These are phyloP conservation scores for Penstemon barbatus DNA, from an alignment of 257 asterid genomes.

Conservation along the genomic window DNA sequence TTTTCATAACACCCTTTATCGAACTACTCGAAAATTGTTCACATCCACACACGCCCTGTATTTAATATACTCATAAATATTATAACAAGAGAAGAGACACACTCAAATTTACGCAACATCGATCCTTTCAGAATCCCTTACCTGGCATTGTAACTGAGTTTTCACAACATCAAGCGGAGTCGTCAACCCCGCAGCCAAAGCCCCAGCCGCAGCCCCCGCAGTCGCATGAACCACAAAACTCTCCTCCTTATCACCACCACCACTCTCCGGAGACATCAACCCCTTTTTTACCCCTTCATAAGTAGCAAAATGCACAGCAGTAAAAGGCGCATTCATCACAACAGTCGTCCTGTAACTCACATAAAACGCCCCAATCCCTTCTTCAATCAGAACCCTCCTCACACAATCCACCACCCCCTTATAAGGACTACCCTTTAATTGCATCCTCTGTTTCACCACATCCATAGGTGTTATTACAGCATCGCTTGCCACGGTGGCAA, in stretches of 20 bases:
- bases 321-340: conserved; percentile 68
- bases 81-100: not conserved
- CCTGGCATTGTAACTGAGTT: conserved; percentile 77
- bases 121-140: conserved; percentile 8
- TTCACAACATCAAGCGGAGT: conserved; percentile 71
- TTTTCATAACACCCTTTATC: conserved; percentile 39
- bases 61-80: not conserved
- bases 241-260: conserved; percentile 27
- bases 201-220: conserved; percentile 69
- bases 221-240: conserved; percentile 60
- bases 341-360: conserved; percentile 62
- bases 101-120: too few species aligned
- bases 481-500: conserved; percentile 56
- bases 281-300: conserved; percentile 60
- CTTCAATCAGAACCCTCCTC: conserved; percentile 49
- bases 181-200: conserved; percentile 58
- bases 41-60: conserved; percentile 69
- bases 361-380: conserved; percentile 60
- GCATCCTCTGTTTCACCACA: conserved; percentile 70
- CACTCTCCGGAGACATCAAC: conserved; percentile 17
- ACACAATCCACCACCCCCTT: conserved; percentile 59
- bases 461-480: conserved; percentile 72
- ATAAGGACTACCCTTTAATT: conserved; percentile 60
- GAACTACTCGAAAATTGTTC: conserved; percentile 58
- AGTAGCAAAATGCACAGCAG: conserved; percentile 64